These are phyloP conservation scores for Fusarium lyarnte DNA, from an alignment of 2,329 filamentous ascomycete species.

Conservation along the genomic window DNA sequence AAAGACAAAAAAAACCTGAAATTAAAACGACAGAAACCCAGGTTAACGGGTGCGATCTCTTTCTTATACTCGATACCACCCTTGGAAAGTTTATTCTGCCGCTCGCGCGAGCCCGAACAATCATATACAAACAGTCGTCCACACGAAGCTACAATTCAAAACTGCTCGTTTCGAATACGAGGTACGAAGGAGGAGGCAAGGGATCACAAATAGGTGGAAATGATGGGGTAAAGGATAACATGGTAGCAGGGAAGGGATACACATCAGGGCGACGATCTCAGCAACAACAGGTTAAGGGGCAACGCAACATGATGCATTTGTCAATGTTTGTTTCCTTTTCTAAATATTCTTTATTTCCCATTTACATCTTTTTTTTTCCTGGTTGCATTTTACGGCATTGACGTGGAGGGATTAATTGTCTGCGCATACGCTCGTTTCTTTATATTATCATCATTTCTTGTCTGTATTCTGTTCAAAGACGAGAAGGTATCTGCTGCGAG, in stretches of 20 bases:
- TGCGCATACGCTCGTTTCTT: conserved; percentile 26
- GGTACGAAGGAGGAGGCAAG: background rate
- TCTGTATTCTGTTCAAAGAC: conserved; percentile 34
- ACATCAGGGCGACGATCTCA: conserved; percentile 13
- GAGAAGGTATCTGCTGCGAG: conserved; percentile 41
- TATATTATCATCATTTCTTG: conserved; percentile 23
- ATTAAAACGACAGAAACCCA: background rate
- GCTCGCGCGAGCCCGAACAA: conserved; percentile 49
- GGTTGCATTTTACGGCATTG: conserved; percentile 25
- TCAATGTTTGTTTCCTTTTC: conserved; percentile 23
- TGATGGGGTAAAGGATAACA: conserved; percentile 7
- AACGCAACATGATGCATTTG: conserved; percentile 26
- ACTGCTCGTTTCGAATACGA: background rate
- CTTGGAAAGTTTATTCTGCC: conserved; percentile 42
- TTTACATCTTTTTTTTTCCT: conserved; percentile 16
- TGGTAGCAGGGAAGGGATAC: background rate
- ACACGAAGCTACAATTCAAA: conserved; percentile 21
- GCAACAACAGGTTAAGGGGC: conserved; percentile 25
- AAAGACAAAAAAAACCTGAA: background rate
- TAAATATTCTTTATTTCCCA: conserved; percentile 21
- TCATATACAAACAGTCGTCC: conserved; percentile 35
- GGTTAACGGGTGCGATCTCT: conserved; percentile 5
- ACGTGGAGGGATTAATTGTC: conserved; percentile 32
- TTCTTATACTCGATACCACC: conserved; percentile 40
- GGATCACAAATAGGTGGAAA: conserved; percentile 2